Conservation (phyloP, 2,329 filamentous ascomycete genomes). For the Aureobasidium sp. region DNA sequence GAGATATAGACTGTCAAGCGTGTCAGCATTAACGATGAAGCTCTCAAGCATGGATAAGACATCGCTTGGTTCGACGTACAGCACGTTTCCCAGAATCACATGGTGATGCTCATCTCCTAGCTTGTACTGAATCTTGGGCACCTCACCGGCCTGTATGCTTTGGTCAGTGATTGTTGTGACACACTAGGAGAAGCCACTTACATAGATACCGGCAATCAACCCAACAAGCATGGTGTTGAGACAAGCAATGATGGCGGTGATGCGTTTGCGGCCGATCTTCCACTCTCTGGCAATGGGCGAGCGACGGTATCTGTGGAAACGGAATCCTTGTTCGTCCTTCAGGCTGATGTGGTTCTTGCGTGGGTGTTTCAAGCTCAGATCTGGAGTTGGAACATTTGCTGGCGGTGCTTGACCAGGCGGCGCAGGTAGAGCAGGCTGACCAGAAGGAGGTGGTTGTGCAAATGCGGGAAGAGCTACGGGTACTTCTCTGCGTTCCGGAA, state of each 20-base stretch:
- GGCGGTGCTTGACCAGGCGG: background rate
- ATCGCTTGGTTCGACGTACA: slow-evolving; percentile 26
- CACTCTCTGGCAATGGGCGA: slow-evolving; percentile 65
- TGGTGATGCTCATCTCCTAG: slow-evolving; percentile 60
- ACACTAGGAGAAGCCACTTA: slow-evolving; percentile 18
- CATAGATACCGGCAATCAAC: slow-evolving; percentile 63
- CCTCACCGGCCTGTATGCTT: slow-evolving; percentile 50
- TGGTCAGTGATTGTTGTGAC: background rate
- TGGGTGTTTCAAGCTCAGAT: slow-evolving; percentile 23
- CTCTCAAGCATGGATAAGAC: too few species aligned
- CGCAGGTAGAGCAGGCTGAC: background rate
- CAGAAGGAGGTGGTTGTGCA: background rate
- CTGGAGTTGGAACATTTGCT: background rate
- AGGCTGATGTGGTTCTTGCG: slow-evolving; percentile 27
- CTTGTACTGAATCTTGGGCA: slow-evolving; percentile 71
- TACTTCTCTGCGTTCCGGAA: slow-evolving; percentile 3
- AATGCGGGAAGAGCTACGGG: background rate
- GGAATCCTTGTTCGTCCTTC: slow-evolving; percentile 30
- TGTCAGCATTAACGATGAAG: background rate
- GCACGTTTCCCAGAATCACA: slow-evolving; percentile 63
- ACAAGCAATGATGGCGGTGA: slow-evolving; percentile 61
- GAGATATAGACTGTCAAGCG: slow-evolving; percentile 46
- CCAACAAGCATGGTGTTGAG: slow-evolving; percentile 65
- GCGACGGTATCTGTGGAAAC: slow-evolving; percentile 38
- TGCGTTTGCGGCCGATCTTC: slow-evolving; percentile 57